Conservation (phyloP, 331 rosid genomes). For the Dryas integrifolia region DNA sequence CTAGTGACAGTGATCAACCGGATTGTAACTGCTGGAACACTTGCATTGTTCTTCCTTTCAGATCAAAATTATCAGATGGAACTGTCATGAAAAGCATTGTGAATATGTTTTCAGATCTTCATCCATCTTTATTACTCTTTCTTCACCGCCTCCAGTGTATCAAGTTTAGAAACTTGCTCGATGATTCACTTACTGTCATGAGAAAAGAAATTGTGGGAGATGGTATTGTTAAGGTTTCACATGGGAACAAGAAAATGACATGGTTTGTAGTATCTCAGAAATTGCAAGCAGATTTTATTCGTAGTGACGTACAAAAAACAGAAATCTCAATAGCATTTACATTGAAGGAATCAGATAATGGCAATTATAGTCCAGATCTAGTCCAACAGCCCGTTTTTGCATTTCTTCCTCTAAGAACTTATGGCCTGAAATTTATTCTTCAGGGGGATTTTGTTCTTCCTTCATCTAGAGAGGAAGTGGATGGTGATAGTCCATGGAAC, state of each 20-base stretch:
- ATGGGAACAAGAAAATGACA: slow-evolving; percentile 73
- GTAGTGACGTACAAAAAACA: slow-evolving; percentile 62
- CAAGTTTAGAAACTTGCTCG: slow-evolving; percentile 63
- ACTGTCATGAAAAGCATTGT: slow-evolving; percentile 54
- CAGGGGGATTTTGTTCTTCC: slow-evolving; percentile 98
- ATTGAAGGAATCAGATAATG: slow-evolving; percentile 56
- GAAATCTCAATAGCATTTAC: slow-evolving; percentile 93
- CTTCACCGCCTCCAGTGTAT: slow-evolving; percentile 96
- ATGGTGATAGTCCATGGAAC: slow-evolving; percentile 95
- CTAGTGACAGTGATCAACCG: slow-evolving; percentile 41
- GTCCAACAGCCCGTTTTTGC: slow-evolving; percentile 90
- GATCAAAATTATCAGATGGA: slow-evolving; percentile 57
- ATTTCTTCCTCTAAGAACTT: slow-evolving; percentile 86
- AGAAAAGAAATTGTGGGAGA: slow-evolving; percentile 72
- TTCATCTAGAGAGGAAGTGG: slow-evolving; percentile 98
- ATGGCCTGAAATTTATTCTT: slow-evolving; percentile 86
- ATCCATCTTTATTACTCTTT: slow-evolving; percentile 86
- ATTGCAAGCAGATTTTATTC: slow-evolving; percentile 53
- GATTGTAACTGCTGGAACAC: slow-evolving; percentile 66
- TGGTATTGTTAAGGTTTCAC: slow-evolving; percentile 77
- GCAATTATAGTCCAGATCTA: slow-evolving; percentile 56
- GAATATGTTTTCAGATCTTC: slow-evolving; percentile 86
- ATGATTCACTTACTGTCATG: slow-evolving; percentile 70
- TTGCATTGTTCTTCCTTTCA: slow-evolving; percentile 90
- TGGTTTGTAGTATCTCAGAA: slow-evolving; percentile 84